These are phyloP conservation scores for Capsaspora owczarzaki DNA, from an alignment of 78 protist species.

Conservation along the genomic window DNA sequence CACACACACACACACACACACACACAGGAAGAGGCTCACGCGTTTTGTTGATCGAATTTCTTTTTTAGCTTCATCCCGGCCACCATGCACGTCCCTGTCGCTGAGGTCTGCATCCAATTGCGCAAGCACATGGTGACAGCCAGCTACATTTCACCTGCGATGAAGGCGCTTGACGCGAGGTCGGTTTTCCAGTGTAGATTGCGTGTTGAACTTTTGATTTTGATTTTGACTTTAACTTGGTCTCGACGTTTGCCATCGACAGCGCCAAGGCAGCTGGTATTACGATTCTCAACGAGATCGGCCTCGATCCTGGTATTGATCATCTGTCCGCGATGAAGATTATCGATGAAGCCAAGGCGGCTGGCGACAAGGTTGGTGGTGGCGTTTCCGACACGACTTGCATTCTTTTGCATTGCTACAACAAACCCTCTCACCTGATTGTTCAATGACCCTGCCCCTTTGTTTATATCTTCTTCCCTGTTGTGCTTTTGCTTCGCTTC, in stretches of 20 bases:
- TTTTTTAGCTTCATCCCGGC: too few species aligned
- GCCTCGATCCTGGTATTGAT: slow-evolving; percentile 48
- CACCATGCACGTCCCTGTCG: too few species aligned
- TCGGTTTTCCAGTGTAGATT: neutral
- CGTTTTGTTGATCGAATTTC: too few species aligned
- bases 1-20: too few species aligned
- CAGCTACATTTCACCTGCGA: slow-evolving; percentile 16
- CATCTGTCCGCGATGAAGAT: slow-evolving; percentile 32
- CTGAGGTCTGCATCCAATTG: neutral
- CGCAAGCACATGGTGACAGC: slow-evolving; percentile 24
- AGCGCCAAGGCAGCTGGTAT: slow-evolving; percentile 1
- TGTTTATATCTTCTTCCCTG: neutral
- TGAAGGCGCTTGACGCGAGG: slow-evolving; percentile 3
- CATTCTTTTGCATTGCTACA: neutral
- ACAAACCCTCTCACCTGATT: too few species aligned
- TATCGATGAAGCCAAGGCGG: neutral
- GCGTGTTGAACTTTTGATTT: neutral
- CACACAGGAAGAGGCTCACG: too few species aligned
- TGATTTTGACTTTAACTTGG: neutral
- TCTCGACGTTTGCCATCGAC: too few species aligned
- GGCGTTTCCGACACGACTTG: neutral
- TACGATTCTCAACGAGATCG: slow-evolving; percentile 32
- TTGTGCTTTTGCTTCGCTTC: neutral
- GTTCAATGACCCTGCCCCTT: neutral
- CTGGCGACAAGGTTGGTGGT: neutral